Evolutionary conservation across 176 grass and related monocot species (phyloP).

Genomic region (Hyparrhenia diplandra): DNA sequence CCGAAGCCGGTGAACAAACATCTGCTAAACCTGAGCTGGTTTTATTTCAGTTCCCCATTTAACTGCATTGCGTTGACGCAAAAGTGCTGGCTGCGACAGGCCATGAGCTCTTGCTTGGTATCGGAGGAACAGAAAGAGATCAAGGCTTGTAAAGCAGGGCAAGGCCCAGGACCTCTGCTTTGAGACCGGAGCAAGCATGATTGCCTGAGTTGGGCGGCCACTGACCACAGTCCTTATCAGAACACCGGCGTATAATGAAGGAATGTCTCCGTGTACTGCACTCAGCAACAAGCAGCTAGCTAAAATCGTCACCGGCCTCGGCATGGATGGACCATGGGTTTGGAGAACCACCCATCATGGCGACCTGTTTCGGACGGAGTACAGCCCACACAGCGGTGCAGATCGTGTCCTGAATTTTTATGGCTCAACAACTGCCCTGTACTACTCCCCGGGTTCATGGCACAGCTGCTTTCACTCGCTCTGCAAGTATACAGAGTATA

Average conservation of each 20-base stretch:
- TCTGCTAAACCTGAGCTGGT: background rate
- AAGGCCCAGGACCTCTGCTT: background rate
- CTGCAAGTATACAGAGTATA: background rate
- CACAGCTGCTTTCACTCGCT: constrained; percentile 17
- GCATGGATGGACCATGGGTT: constrained; percentile 23
- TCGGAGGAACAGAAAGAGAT: constrained; percentile 45
- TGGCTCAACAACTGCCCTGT: constrained; percentile 39
- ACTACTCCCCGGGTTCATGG: constrained; percentile 36
- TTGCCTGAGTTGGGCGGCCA: constrained; percentile 36
- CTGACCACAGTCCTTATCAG: no score
- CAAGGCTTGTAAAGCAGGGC: constrained; percentile 31
- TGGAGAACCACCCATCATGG: constrained; percentile 32
- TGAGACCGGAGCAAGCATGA: constrained; percentile 33
- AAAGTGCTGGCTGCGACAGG: background rate
- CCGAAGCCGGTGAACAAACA: background rate
- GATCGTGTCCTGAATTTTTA: constrained; percentile 37
- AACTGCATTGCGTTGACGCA: background rate
- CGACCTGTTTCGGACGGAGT: constrained; percentile 18
- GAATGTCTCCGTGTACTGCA: constrained; percentile 20
- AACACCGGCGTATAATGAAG: no score
- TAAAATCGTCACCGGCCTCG: background rate
- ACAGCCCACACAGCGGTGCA: constrained; percentile 19
- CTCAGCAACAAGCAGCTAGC: background rate
- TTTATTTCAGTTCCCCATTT: background rate
- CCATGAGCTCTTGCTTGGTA: constrained; percentile 26